Evolutionary conservation across 108 stramenopile species (phyloP).

Genomic region (Cyclotella kingstonii): DNA sequence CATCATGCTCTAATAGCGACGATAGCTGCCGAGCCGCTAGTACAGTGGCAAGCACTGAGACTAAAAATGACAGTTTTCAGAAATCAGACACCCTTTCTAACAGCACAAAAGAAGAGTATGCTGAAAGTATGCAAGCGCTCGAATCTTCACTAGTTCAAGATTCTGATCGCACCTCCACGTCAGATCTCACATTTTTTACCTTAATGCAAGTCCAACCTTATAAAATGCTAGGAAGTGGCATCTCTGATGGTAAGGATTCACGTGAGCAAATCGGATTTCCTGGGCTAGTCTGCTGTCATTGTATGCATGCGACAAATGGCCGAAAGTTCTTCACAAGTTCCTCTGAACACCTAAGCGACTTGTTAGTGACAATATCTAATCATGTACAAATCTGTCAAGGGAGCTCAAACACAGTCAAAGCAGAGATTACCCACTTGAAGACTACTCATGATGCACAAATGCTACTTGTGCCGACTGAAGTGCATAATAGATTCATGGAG

Average conservation of each 20-base stretch:
- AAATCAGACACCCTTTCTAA: too few species aligned
- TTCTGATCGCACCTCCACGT: constrained; percentile 7
- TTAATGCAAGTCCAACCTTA: constrained; percentile 35
- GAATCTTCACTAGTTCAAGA: constrained; percentile 12
- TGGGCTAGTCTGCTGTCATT: constrained; percentile 44
- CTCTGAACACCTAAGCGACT: constrained; percentile 32
- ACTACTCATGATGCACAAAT: constrained; percentile 30
- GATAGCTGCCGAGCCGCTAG: too few species aligned
- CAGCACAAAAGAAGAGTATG: too few species aligned
- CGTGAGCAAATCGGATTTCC: constrained; percentile 43
- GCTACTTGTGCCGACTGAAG: neutral
- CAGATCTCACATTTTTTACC: constrained; percentile 38
- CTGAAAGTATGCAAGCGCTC: neutral
- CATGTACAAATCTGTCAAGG: constrained; percentile 38
- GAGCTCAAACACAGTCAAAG: constrained; percentile 26
- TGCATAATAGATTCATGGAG: constrained; percentile 28
- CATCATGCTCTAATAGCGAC: too few species aligned
- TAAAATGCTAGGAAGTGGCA: constrained; percentile 7
- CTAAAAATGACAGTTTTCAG: too few species aligned
- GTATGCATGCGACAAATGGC: constrained; percentile 11
- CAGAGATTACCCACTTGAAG: constrained; percentile 22
- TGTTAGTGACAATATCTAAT: constrained; percentile 38
- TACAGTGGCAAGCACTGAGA: too few species aligned
- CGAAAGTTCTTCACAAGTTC: constrained; percentile 48
- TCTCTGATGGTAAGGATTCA: constrained; percentile 24